Conservation (phyloP, 306 rosid genomes). For the Luffa acutangula region DNA sequence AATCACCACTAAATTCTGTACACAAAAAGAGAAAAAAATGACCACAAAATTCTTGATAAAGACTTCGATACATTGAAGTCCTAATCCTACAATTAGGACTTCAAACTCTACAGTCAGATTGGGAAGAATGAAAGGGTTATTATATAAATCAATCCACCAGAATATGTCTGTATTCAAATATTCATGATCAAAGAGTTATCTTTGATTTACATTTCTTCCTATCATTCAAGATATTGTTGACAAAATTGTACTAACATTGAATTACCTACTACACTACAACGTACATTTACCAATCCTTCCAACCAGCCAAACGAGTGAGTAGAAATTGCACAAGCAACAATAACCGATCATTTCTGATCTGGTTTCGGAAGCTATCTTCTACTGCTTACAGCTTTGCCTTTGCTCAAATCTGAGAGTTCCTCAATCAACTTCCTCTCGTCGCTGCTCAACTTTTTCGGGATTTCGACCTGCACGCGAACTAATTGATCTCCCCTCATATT, state of each 20-base stretch:
- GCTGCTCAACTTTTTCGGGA: slow-evolving; percentile 69
- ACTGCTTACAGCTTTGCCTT: slow-evolving; percentile 59
- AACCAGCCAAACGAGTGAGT: neutral
- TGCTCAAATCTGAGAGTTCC: slow-evolving; percentile 86
- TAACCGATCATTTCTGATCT: neutral
- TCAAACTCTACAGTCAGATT: neutral
- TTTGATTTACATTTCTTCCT: slow-evolving; percentile 11
- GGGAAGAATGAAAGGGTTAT: neutral
- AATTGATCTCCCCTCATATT: slow-evolving; percentile 94
- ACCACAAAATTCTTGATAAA: neutral
- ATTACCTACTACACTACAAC: neutral
- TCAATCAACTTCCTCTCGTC: slow-evolving; percentile 79
- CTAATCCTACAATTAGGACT: neutral
- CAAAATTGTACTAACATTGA: slow-evolving; percentile 7
- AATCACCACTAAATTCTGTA: neutral
- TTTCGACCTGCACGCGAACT: slow-evolving; percentile 94
- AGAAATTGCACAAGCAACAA: neutral
- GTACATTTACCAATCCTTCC: neutral
- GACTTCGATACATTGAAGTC: neutral
- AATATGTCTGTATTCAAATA: neutral
- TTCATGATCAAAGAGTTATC: neutral
- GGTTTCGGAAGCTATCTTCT: slow-evolving; percentile 23
- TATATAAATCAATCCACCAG: neutral
- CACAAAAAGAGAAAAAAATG: neutral
- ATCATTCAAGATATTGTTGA: neutral